These are phyloP conservation scores for Penicillium samsonianum DNA, from an alignment of 495 filamentous ascomycete genomes.

Conservation along the genomic window DNA sequence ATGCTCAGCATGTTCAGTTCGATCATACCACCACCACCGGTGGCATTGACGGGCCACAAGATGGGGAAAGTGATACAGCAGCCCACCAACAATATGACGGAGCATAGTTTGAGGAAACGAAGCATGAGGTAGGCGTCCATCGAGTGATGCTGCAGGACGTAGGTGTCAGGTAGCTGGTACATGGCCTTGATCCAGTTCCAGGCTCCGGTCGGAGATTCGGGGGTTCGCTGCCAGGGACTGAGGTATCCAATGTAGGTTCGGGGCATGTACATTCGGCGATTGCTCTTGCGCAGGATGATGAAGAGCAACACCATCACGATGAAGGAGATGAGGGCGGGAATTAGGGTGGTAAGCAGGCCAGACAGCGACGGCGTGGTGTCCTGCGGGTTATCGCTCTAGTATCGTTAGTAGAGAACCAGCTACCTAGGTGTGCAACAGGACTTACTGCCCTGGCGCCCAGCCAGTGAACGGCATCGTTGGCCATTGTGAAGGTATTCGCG, in stretches of 20 bases:
- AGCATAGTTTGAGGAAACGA: conserved; percentile 74
- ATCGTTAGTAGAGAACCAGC: conserved; percentile 10
- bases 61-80: conserved; percentile 81
- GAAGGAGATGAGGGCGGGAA: conserved; percentile 50
- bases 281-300: conserved; percentile 69
- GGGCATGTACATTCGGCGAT: conserved; percentile 81
- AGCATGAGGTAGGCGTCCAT: conserved; percentile 88
- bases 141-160: conserved; percentile 84
- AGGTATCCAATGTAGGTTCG: conserved; percentile 82
- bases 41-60: conserved; percentile 83
- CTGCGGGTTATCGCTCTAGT: conserved; percentile 20
- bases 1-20: conserved; percentile 82
- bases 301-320: conserved; percentile 72
- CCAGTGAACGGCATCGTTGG: conserved; percentile 31
- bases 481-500: conserved; percentile 28
- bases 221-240: conserved; percentile 65
- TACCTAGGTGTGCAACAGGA: background rate
- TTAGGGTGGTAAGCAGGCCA: conserved; percentile 68
- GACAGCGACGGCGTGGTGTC: conserved; percentile 49
- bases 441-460: conserved; percentile 29
- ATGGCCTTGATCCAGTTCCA: conserved; percentile 77
- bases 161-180: conserved; percentile 77
- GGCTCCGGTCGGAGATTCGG: conserved; percentile 64
- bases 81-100: conserved; percentile 76
- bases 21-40: conserved; percentile 57